Evolutionary conservation across 208 protist species (phyloP).

Genomic region (Leishmania major): DNA sequence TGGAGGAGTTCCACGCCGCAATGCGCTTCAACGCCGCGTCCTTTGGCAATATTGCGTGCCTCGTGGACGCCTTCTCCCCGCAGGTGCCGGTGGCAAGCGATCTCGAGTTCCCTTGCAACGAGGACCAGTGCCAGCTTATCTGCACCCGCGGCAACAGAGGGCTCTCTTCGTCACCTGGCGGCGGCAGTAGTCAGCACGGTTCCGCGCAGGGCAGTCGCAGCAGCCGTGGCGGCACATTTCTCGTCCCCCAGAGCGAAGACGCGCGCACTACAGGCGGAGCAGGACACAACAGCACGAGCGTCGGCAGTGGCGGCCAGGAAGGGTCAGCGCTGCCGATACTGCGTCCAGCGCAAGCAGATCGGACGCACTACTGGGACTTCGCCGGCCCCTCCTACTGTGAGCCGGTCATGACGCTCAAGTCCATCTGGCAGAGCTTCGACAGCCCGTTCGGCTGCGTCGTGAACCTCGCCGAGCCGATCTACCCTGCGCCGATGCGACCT

Average conservation of each 20-base stretch:
- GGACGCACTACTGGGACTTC: slow-evolving; percentile 42
- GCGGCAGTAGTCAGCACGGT: slow-evolving; percentile 16
- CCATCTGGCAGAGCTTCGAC: slow-evolving; percentile 79
- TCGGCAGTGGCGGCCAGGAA: neutral
- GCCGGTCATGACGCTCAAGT: slow-evolving; percentile 59
- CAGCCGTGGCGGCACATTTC: neutral
- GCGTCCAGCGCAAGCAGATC: slow-evolving; percentile 13
- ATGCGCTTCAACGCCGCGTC: slow-evolving; percentile 44
- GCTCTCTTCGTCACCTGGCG: neutral
- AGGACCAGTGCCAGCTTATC: slow-evolving; percentile 32
- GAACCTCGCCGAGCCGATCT: slow-evolving; percentile 51
- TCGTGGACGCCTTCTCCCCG: slow-evolving; percentile 70
- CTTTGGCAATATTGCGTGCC: slow-evolving; percentile 80
- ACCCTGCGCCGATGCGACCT: slow-evolving; percentile 60
- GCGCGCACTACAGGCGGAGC: slow-evolving; percentile 4
- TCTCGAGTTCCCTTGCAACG: slow-evolving; percentile 47
- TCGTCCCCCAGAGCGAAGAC: neutral
- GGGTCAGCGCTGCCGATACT: neutral
- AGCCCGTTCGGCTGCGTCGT: slow-evolving; percentile 80
- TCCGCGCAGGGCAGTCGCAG: slow-evolving; percentile 15
- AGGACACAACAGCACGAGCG: neutral
- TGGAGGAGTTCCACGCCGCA: slow-evolving; percentile 67
- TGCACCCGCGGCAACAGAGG: neutral
- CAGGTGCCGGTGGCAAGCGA: slow-evolving; percentile 49
- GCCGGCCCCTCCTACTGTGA: slow-evolving; percentile 61